Percentiles rank a stretch among this genome's conserved stretches.
These are phyloP conservation scores for Phalaenopsis aphrodite DNA, from an alignment of 106 monocot species.

Conservation along the genomic window DNA sequence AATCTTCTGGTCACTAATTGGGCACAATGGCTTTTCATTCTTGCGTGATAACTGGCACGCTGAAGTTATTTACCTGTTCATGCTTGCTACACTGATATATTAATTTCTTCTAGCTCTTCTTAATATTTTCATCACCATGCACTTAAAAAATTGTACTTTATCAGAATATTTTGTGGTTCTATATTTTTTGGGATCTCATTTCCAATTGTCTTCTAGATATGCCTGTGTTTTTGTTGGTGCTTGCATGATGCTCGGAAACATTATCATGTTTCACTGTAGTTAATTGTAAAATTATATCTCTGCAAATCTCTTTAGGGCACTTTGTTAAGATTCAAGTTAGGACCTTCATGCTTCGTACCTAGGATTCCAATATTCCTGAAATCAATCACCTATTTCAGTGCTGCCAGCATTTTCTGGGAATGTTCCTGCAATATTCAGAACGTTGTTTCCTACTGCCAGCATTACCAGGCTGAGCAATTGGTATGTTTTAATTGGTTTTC, in stretches of 20 bases:
- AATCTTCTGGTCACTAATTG: background rate
- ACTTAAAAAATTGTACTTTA: background rate
- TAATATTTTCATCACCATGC: background rate
- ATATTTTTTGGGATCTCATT: background rate
- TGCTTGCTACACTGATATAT: no score
- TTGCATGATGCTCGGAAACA: slow-evolving; percentile 1
- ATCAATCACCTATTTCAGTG: slow-evolving; percentile 39
- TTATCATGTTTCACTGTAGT: background rate
- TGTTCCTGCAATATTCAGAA: slow-evolving; percentile 73
- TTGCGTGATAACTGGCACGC: no score
- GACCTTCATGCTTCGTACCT: background rate
- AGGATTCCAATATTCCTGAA: background rate
- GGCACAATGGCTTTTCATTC: no score
- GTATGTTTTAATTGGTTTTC: slow-evolving; percentile 26
- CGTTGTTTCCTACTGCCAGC: slow-evolving; percentile 70
- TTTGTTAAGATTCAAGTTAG: background rate
- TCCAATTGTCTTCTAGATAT: background rate
- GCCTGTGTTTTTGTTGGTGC: background rate
- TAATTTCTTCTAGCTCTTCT: no score
- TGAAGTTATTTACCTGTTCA: no score
- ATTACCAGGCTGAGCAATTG: slow-evolving; percentile 90
- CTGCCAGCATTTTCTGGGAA: slow-evolving; percentile 97
- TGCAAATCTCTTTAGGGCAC: background rate
- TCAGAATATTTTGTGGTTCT: background rate
- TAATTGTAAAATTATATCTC: background rate